Conservation (phyloP, 2,329 filamentous ascomycete species). For the Blastomyces gilchristii region DNA sequence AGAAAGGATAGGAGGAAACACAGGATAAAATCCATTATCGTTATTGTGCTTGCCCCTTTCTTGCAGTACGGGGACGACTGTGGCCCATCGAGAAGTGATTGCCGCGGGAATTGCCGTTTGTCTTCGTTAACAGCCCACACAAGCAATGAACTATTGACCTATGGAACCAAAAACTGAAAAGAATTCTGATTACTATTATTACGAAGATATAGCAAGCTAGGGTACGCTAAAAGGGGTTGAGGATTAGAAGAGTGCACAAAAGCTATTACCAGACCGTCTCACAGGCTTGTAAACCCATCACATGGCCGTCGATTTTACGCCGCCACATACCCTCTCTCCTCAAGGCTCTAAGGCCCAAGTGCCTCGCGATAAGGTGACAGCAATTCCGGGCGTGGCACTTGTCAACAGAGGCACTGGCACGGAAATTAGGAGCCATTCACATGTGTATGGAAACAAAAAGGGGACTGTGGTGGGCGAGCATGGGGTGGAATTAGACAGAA, state of each 20-base stretch:
- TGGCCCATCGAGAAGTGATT: neutral
- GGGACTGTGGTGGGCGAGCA: neutral
- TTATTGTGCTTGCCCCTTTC: neutral
- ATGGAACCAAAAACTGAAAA: neutral
- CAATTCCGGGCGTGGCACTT: conserved; percentile 1
- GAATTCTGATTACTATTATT: neutral
- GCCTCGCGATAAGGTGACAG: neutral
- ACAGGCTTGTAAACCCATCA: neutral
- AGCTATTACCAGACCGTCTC: neutral
- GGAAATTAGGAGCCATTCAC: neutral
- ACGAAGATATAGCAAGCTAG: neutral
- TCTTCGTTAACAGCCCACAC: neutral
- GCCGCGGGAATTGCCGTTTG: neutral
- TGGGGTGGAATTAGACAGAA: neutral
- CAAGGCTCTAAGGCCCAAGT: neutral
- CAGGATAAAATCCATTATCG: neutral
- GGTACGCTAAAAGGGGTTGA: neutral
- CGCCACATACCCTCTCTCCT: neutral
- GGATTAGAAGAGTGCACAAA: neutral
- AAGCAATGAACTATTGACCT: neutral
- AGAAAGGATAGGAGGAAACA: neutral
- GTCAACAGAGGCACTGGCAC: neutral
- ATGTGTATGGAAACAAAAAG: neutral
- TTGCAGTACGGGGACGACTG: neutral
- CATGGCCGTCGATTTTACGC: conserved; percentile 1